These are phyloP conservation scores for Phytophthora macrochlamydospora DNA, from an alignment of 352 stramenopile genomes.

Conservation along the genomic window DNA sequence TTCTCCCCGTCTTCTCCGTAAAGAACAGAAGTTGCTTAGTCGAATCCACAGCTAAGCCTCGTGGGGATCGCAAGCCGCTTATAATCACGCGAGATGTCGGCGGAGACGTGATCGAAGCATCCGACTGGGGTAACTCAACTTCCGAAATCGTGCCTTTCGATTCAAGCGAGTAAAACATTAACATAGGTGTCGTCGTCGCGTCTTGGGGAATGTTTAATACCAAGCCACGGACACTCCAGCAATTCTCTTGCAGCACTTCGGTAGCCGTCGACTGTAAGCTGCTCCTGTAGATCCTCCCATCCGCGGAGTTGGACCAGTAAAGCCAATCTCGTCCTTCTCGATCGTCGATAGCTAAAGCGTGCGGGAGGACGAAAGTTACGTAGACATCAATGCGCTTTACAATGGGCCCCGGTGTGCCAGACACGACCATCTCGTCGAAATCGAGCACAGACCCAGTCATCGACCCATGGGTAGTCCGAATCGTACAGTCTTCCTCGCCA, in stretches of 20 bases:
- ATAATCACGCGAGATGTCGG: conserved; percentile 34
- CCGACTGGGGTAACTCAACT: conserved; percentile 10
- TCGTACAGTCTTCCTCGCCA: conserved; percentile 47
- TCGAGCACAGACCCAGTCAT: conserved; percentile 55
- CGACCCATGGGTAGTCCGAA: conserved; percentile 47
- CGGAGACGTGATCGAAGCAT: conserved; percentile 4
- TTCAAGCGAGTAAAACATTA: conserved; percentile 65
- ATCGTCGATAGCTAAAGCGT: conserved; percentile 54
- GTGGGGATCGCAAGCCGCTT: conserved; percentile 46
- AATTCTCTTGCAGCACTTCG: conserved; percentile 40
- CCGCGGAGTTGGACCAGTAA: conserved; percentile 76
- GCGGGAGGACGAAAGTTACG: conserved; percentile 39
- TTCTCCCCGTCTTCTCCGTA: conserved; percentile 73
- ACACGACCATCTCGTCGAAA: conserved; percentile 57
- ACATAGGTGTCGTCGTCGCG: not conserved
- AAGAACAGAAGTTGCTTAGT: conserved; percentile 53
- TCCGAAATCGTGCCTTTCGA: conserved; percentile 57
- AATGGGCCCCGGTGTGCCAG: conserved; percentile 50
- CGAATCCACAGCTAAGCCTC: conserved; percentile 51
- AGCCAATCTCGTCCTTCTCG: conserved; percentile 40
- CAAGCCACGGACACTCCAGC: conserved; percentile 64
- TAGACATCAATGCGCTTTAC: conserved; percentile 55
- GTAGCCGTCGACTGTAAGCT: conserved; percentile 50
- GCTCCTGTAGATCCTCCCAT: conserved; percentile 70
- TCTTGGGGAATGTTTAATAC: conserved; percentile 13